A percentile compares a stretch with the other conserved stretches of the same genome.
Evolutionary conservation across 169 alveolate species (phyloP).

Genomic region (Besnoitia besnoiti): DNA sequence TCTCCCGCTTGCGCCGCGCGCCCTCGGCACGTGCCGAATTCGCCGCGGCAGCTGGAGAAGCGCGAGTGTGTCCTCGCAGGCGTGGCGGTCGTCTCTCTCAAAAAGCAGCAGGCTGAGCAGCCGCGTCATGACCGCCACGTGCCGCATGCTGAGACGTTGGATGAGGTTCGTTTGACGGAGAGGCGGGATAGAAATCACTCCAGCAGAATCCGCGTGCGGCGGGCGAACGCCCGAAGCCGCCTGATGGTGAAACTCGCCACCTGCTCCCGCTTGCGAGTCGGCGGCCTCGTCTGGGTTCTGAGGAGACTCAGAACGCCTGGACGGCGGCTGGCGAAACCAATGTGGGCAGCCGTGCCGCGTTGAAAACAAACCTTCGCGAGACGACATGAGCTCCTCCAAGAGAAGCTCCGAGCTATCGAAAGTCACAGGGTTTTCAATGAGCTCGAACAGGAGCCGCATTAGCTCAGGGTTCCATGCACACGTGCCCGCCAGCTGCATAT

Average conservation of each 20-base stretch:
- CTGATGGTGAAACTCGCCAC: too few relatives aligned
- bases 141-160: constrained; percentile 30
- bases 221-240: neutral
- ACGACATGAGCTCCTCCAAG: constrained; percentile 32
- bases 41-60: constrained; percentile 30
- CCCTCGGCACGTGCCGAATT: neutral
- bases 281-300: too few relatives aligned
- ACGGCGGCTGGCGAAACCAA: neutral
- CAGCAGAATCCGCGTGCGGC: neutral
- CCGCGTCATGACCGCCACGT: constrained; percentile 45
- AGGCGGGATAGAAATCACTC: neutral
- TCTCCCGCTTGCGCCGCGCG: neutral
- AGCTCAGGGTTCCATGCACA: constrained; percentile 3
- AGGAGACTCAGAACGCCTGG: neutral
- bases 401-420: constrained; percentile 50
- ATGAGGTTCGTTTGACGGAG: neutral
- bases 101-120: constrained; percentile 43
- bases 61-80: constrained; percentile 41
- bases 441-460: neutral
- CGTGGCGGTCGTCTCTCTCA: constrained; percentile 53
- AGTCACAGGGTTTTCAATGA: constrained; percentile 20
- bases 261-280: too few relatives aligned
- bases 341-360: neutral
- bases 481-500: neutral
- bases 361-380: constrained; percentile 37